Percentiles rank a stretch among this genome's conserved stretches.
Evolutionary conservation across 2,329 filamentous ascomycete genomes (phyloP).

Genomic region (Fusarium papillatum): DNA sequence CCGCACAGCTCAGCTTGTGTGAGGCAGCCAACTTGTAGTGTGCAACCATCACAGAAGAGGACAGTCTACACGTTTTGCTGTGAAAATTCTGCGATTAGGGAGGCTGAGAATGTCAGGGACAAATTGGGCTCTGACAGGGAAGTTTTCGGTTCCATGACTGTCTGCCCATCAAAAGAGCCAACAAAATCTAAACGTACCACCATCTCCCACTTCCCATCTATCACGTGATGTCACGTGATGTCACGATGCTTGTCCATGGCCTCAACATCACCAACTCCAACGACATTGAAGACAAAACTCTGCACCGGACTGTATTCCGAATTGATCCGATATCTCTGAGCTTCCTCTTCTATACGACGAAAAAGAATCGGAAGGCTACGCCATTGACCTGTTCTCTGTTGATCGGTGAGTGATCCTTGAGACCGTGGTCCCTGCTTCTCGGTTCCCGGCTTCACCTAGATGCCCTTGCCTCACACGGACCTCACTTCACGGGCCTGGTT

Average conservation of each 20-base stretch:
- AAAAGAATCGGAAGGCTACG: neutral
- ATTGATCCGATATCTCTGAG: neutral
- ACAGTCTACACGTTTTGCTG: neutral
- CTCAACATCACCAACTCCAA: neutral
- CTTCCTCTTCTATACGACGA: neutral
- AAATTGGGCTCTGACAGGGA: neutral
- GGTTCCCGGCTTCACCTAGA: conserved; percentile 8
- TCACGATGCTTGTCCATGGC: neutral
- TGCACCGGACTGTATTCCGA: neutral
- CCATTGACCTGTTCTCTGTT: neutral
- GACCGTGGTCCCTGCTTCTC: neutral
- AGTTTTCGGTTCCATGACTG: neutral
- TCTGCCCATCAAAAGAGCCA: neutral
- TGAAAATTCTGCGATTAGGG: neutral
- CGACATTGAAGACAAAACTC: neutral
- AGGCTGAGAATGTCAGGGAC: neutral
- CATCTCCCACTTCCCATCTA: neutral
- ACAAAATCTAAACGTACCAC: neutral
- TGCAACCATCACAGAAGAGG: neutral
- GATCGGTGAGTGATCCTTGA: conserved; percentile 4
- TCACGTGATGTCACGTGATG: conserved; percentile 15
- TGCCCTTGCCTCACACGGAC: conserved; percentile 1
- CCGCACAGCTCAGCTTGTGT: neutral
- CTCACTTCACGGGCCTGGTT: conserved; percentile 1
- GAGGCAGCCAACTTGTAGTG: conserved; percentile 2